Percentiles rank a stretch among this genome's conserved stretches.
Conservation (phyloP, 2,329 filamentous ascomycete species). For the Ambrosiella beaveri region DNA sequence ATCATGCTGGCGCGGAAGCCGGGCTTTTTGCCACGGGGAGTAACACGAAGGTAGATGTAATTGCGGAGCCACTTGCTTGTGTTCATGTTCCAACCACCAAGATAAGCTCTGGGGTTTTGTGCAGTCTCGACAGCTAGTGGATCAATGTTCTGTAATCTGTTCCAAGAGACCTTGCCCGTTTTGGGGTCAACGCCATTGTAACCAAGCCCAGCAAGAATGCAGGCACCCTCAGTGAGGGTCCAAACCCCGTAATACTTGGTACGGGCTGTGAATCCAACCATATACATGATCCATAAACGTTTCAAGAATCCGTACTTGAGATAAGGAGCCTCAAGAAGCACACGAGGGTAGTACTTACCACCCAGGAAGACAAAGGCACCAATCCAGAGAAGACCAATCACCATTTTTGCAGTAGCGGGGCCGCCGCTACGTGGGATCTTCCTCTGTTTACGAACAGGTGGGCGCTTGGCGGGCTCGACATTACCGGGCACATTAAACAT, state of each 20-base stretch:
- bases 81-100: conserved; percentile 96
- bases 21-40: conserved; percentile 86
- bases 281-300: conserved; percentile 64
- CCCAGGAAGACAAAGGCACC: conserved; percentile 58
- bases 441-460: conserved; percentile 73
- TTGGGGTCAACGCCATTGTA: conserved; percentile 82
- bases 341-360: conserved; percentile 43
- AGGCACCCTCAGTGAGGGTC: conserved; percentile 82
- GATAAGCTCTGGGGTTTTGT: conserved; percentile 81
- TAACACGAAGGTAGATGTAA: conserved; percentile 89
- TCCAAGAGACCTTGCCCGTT: conserved; percentile 72
- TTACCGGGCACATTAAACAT: conserved; percentile 81
- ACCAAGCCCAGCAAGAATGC: conserved; percentile 81
- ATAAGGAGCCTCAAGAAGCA: conserved; percentile 50
- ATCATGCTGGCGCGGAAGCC: conserved; percentile 88
- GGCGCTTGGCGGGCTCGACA: conserved; percentile 69
- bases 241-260: conserved; percentile 96
- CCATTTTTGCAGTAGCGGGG: conserved; percentile 63
- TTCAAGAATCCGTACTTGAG: conserved; percentile 49
- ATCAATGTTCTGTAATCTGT: conserved; percentile 77
- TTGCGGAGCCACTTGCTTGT: conserved; percentile 94
- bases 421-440: conserved; percentile 82
- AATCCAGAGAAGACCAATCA: conserved; percentile 62
- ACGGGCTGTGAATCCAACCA: conserved; percentile 65
- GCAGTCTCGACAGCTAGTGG: conserved; percentile 74